These are phyloP conservation scores for Metschnikowia hibisci DNA, from an alignment of 805 yeast genomes.

Conservation along the genomic window DNA sequence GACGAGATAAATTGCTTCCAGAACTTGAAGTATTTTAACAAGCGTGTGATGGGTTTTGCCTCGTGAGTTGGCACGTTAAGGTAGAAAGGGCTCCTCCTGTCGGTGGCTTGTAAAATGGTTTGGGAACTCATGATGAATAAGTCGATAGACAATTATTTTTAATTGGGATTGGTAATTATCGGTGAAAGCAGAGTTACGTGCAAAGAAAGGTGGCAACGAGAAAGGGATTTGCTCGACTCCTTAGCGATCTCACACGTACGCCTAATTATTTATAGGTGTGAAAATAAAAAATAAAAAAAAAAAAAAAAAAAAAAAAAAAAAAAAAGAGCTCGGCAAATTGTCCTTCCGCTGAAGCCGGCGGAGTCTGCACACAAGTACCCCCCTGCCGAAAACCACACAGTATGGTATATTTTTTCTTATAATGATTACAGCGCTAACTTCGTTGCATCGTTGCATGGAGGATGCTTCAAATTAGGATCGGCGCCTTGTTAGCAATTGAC, in stretches of 20 bases:
- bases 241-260: background rate
- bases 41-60: conserved; percentile 37
- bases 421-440: too few species aligned
- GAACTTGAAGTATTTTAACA: conserved; percentile 35
- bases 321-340: background rate
- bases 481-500: background rate
- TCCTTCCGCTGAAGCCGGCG: background rate
- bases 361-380: too few species aligned
- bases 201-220: background rate
- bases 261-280: conserved; percentile 4
- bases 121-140: conserved; percentile 2
- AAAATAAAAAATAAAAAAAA: too few species aligned
- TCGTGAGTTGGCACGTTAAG: conserved; percentile 37
- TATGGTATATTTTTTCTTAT: too few species aligned
- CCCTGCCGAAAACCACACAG: too few species aligned
- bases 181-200: background rate
- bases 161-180: background rate
- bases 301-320: background rate
- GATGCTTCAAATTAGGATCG: background rate
- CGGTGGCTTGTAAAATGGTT: conserved; percentile 27
- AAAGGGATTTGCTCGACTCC: background rate
- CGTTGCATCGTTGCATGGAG: background rate
- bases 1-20: conserved; percentile 40
- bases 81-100: conserved; percentile 36
- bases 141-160: too few species aligned